A percentile compares a stretch with the other conserved stretches of the same genome.
Evolutionary conservation across 2,329 filamentous ascomycete genomes (phyloP).

Genomic region (Alternaria sp.): DNA sequence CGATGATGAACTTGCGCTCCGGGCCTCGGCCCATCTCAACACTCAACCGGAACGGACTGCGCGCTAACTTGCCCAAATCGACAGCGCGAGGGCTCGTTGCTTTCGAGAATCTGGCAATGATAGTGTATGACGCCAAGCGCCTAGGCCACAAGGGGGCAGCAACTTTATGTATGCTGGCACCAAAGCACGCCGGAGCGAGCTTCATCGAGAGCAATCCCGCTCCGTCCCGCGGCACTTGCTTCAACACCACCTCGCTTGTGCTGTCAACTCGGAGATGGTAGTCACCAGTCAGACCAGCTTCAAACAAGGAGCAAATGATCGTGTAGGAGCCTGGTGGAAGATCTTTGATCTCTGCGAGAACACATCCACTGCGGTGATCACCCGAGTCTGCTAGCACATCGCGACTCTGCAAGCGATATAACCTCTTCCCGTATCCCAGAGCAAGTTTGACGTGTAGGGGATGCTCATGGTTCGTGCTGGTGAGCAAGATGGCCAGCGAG

Average conservation of each 20-base stretch:
- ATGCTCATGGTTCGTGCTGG: slow-evolving; percentile 69
- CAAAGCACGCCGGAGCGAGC: slow-evolving; percentile 62
- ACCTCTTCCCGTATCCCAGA: slow-evolving; percentile 75
- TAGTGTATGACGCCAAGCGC: slow-evolving; percentile 67
- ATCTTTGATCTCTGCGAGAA: slow-evolving; percentile 66
- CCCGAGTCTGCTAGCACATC: slow-evolving; percentile 84
- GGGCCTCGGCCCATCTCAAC: slow-evolving; percentile 76
- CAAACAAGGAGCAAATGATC: slow-evolving; percentile 88
- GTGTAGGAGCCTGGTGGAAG: slow-evolving; percentile 81
- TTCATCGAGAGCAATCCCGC: slow-evolving; percentile 74
- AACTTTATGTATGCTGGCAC: slow-evolving; percentile 58
- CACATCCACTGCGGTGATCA: slow-evolving; percentile 85
- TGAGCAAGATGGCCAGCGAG: slow-evolving; percentile 75
- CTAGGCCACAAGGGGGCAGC: slow-evolving; percentile 58
- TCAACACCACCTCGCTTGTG: slow-evolving; percentile 61
- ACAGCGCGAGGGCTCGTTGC: slow-evolving; percentile 35
- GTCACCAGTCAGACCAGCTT: slow-evolving; percentile 74
- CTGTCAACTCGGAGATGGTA: slow-evolving; percentile 80
- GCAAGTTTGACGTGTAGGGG: slow-evolving; percentile 86
- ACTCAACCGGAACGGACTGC: slow-evolving; percentile 69
- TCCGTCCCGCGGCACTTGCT: slow-evolving; percentile 71
- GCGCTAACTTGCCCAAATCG: slow-evolving; percentile 37
- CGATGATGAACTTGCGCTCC: slow-evolving; percentile 67
- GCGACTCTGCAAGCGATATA: slow-evolving; percentile 71
- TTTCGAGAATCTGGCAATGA: slow-evolving; percentile 58